Base-by-base conservation (phyloP, 441 rosid genomes). In the Jatropha multifida region DNA sequence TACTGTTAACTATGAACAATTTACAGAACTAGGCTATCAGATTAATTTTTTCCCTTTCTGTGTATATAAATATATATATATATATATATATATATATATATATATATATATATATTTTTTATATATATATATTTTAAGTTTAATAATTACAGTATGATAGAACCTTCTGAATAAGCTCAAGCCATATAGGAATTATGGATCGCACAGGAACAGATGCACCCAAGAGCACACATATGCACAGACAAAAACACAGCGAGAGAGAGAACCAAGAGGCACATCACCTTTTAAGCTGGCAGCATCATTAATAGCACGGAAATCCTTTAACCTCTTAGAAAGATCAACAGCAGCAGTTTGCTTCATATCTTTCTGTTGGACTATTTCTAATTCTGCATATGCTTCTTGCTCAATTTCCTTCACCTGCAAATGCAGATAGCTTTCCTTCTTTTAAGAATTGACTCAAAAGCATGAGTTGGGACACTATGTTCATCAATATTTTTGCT, bases 321-420 rank as follows among this genome's bases (percentile, higher is more conserved):
- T 89, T 15, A 89, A 85, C 58, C 98, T 86, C 80, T 93, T 93
- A 42, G 96, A 92, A 73, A 95, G 93, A 87, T 90, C 97, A 79
- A 86, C 82, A 3, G 93, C 93, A 15, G 88, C 90, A 72, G 90
- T 87, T 85, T 88, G 97, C 81, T 85, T 93, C 71, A 76, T 63
- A 61, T 89, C 89, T 77, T 87, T 88, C 73, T 82, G 85, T 73
- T 80, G 85, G 41, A 81, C 78, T 2, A 72, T 82, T 78, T 87
- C 88, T 52, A 85, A 85, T 75, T 90, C 88, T 10, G 75, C 77
- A 80, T 85, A 77, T 65, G 79, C 78, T 76, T 95, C 99, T 76
- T 85, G 94, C 81, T 92, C 85, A 74, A 95, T 93, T 85, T 89
- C 99, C 83, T 85, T 83, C 5, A 96, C 97, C 99, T 96, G 79